Base-by-base conservation (phyloP, 2,329 filamentous ascomycete species). In the Fusarium zealandicum region DNA sequence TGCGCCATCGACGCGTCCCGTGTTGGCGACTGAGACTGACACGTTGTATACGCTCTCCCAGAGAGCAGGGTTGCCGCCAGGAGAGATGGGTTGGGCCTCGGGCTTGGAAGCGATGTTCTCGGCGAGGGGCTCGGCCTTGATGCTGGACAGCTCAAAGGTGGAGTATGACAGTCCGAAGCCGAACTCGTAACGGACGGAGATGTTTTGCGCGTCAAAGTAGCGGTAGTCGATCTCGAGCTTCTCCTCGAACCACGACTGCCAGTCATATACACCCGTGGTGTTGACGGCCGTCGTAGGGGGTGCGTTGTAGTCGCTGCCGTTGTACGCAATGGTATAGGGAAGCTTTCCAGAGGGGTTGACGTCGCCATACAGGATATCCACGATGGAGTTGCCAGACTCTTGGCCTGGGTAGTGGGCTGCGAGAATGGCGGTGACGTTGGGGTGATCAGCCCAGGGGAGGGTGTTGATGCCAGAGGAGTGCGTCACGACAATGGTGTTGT, bases 361-460 rank as follows among this genome's bases (percentile, higher is more conserved):
- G 45, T 87, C 82, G 52, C 88, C 89, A 66, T 85, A 90, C 3
- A 92, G 78, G 30, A 92, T 73, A 63, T 89, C 84, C 31, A 83
- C 81, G 13, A 92, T 75, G 1, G 87, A 86, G 64, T 85, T 79
- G 20, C 88, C 88, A 2, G 86, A 86, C 73, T 90, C 87, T 65
- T 90, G 86, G 8, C 88, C 88, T 0, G 88, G 89, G 12, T 90
- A 81, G 70, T 90, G 86, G 25, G 88, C 88, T 27, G 88, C 80
- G 17, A 90, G 72, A 11, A 90, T 82, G 27, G 85, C 82, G 55
- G 87, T 88, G 59, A 90, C 86, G 16, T 84, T 82, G 1, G 84
- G 80, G 6, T 88, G 78, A 59, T 89, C 80, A 59, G 88, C 82
- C 86, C 86, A 91, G 20, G 82, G 76, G 53, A 90, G 86, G 64